phyloP scores from a whole-genome alignment of 306 rosid species.

The Vicia villosa region DNA sequence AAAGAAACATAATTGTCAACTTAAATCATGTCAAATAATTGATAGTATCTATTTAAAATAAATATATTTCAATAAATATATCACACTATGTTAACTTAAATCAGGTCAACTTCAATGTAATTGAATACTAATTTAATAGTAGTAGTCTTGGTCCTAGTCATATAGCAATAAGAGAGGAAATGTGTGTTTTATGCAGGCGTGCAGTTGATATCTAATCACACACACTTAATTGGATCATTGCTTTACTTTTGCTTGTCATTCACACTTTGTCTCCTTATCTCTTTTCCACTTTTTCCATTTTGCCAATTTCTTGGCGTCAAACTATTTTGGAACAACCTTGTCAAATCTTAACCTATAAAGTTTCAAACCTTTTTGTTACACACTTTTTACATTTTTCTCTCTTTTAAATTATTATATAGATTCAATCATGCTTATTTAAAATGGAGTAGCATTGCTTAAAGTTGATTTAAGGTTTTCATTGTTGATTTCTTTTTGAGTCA shows the following conservation, averaged over 20 bases:
- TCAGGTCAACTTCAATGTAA: no score
- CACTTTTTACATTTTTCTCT: constrained; percentile 1
- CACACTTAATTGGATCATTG: constrained; percentile 15
- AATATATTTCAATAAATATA: no score
- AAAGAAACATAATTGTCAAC: no score
- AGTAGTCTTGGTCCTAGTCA: no score
- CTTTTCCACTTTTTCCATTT: constrained; percentile 15
- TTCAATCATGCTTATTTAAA: no score
- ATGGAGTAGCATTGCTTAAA: no score
- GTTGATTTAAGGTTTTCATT: no score
- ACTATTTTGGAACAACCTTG: background rate
- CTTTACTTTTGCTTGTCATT: constrained; percentile 25
- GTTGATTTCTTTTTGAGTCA: no score
- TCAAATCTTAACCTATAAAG: constrained; percentile 26
- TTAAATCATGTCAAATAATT: no score
- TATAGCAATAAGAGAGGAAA: background rate
- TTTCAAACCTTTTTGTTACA: constrained; percentile 15
- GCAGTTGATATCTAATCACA: constrained; percentile 42
- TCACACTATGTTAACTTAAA: no score
- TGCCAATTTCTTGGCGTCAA: constrained; percentile 24
- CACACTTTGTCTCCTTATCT: constrained; percentile 39
- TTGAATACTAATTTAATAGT: no score
- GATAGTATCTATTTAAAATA: no score
- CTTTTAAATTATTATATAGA: background rate
- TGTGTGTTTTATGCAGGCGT: constrained; percentile 36